These are phyloP conservation scores for Avena sativa DNA, from an alignment of 176 grass and related monocot species.

Conservation along the genomic window DNA sequence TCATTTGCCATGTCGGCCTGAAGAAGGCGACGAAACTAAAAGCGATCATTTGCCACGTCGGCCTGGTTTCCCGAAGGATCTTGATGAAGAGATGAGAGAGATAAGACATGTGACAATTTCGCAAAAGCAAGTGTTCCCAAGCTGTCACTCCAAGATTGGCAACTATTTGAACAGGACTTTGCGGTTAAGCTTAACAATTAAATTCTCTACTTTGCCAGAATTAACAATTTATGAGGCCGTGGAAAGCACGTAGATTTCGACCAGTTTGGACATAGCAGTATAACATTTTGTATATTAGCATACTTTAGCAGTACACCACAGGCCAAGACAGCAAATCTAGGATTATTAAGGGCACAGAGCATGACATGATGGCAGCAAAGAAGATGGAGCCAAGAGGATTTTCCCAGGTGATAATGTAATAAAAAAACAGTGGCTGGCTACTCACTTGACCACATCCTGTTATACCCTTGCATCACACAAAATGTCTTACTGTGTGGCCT, in stretches of 20 bases:
- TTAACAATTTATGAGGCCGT: constrained; percentile 6
- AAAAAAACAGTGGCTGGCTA: constrained; percentile 46
- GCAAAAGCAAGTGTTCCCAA: not conserved
- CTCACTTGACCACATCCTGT: constrained; percentile 7
- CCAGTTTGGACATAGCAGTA: not conserved
- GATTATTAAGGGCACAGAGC: not conserved
- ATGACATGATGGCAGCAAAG: constrained; percentile 26
- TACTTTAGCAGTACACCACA: not conserved
- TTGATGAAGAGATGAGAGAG: constrained; percentile 7
- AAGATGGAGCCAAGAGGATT: constrained; percentile 31
- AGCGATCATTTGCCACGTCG: constrained; percentile 13
- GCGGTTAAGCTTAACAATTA: not conserved
- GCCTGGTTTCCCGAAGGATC: constrained; percentile 28
- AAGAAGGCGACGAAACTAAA: constrained; percentile 2
- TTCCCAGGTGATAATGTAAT: constrained; percentile 48
- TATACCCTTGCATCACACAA: constrained; percentile 20
- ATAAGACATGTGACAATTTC: constrained; percentile 4
- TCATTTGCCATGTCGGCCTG: constrained; percentile 18
- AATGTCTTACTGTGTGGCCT: constrained; percentile 11
- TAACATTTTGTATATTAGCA: not conserved
- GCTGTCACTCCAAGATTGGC: not conserved
- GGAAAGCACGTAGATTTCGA: constrained; percentile 24
- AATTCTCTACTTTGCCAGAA: not conserved
- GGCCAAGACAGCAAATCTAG: constrained; percentile 8
- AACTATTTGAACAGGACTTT: not conserved